These are phyloP conservation scores for Neonectria ditissima DNA, from an alignment of 2,329 filamentous ascomycete genomes.

Conservation along the genomic window DNA sequence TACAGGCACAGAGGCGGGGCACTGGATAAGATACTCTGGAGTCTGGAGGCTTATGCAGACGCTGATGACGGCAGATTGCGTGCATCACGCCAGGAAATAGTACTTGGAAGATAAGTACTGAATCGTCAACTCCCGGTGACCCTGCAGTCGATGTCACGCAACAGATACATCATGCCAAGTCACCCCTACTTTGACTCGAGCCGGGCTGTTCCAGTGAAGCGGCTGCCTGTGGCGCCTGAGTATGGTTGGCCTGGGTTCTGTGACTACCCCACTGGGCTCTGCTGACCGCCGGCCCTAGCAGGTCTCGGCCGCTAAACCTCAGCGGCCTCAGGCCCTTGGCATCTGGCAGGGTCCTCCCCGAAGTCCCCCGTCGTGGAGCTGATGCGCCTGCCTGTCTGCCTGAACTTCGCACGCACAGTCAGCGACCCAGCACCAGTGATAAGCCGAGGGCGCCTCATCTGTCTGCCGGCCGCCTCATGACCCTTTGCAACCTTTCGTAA, in stretches of 20 bases:
- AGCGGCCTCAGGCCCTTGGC: conserved; percentile 27
- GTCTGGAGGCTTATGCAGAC: conserved; percentile 13
- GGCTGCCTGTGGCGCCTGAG: conserved; percentile 38
- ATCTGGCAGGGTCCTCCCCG: conserved; percentile 30
- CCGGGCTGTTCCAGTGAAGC: conserved; percentile 10
- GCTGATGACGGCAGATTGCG: conserved; percentile 17
- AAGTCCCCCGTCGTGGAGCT: conserved; percentile 13
- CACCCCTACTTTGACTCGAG: not conserved
- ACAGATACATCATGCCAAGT: conserved; percentile 12
- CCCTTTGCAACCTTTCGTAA: conserved; percentile 32
- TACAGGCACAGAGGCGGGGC: conserved; percentile 2
- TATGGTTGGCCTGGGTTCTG: not conserved
- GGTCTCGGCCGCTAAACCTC: conserved; percentile 28
- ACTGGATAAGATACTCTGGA: not conserved
- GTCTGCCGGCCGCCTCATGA: conserved; percentile 45
- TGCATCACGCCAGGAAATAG: conserved; percentile 17
- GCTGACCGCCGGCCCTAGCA: conserved; percentile 38
- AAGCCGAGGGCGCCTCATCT: conserved; percentile 40
- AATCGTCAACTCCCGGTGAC: not conserved
- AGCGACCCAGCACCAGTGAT: conserved; percentile 43
- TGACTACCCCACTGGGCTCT: conserved; percentile 13
- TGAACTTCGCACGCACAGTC: conserved; percentile 39
- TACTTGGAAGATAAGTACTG: conserved; percentile 5
- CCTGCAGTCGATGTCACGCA: not conserved
- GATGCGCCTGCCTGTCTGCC: conserved; percentile 37